phyloP scores from a whole-genome alignment of 176 grass and related monocot genomes.

The Carex kokanica region DNA sequence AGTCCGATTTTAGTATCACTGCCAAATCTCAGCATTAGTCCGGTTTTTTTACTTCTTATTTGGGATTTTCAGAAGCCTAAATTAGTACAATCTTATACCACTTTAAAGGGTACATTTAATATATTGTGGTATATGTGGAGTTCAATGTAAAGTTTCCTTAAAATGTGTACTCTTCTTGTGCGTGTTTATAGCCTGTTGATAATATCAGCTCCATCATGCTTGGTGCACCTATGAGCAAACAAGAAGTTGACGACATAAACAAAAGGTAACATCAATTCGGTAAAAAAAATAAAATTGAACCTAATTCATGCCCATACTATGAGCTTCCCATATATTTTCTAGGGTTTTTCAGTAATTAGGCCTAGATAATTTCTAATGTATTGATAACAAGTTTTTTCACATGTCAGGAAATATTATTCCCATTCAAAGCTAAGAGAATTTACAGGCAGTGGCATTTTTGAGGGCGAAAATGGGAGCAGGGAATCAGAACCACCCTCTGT shows the following conservation, averaged over 20 bases:
- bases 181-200: conserved; percentile 44
- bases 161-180: background rate
- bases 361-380: conserved; percentile 19
- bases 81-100: background rate
- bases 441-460: conserved; percentile 82
- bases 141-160: background rate
- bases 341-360: background rate
- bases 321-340: background rate
- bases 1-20: no score
- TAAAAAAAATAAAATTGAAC: no score
- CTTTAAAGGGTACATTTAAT: background rate
- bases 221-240: conserved; percentile 61
- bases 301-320: background rate
- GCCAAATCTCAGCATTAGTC: no score
- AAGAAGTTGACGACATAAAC: conserved; percentile 72
- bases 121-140: background rate
- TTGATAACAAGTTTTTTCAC: conserved; percentile 23
- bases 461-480: conserved; percentile 39
- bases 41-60: no score
- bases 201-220: conserved; percentile 83
- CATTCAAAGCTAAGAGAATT: conserved; percentile 76
- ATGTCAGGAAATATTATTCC: conserved; percentile 74
- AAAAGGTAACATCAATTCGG: conserved; percentile 60
- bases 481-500: conserved; percentile 38
- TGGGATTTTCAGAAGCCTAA: background rate